phyloP scores from a whole-genome alignment of 306 rosid species.

The Pyrus communis region DNA sequence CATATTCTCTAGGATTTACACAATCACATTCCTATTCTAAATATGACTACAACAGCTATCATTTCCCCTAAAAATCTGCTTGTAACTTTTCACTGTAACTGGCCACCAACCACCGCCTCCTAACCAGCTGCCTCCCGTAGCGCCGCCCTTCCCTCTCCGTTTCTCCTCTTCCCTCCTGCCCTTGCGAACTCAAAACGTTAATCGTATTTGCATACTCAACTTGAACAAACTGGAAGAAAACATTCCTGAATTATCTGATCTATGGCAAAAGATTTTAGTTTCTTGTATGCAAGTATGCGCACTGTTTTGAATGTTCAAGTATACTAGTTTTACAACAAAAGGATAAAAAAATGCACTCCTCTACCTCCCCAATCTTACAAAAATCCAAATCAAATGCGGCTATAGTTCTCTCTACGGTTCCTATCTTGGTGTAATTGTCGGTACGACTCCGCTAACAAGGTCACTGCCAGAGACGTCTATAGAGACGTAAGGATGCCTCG shows the following conservation, averaged over 20 bases:
- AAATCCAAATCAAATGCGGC: background rate
- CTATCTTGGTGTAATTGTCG: slow-evolving; percentile 85
- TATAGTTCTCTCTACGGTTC: background rate
- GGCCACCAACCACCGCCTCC: too few relatives aligned
- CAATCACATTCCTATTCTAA: too few relatives aligned
- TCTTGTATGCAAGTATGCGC: background rate
- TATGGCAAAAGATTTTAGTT: too few relatives aligned
- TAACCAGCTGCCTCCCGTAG: too few relatives aligned
- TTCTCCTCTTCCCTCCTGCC: too few relatives aligned
- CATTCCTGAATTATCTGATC: too few relatives aligned
- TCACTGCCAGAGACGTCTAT: slow-evolving; percentile 69
- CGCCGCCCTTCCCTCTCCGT: too few relatives aligned
- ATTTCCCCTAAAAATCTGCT: background rate
- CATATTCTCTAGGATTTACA: too few relatives aligned
- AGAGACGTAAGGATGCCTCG: slow-evolving; percentile 44
- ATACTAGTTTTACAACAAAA: background rate
- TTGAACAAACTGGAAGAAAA: too few relatives aligned
- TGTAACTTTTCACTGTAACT: background rate
- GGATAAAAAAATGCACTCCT: background rate
- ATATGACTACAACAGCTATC: too few relatives aligned
- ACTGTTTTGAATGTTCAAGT: background rate
- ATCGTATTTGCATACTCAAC: too few relatives aligned
- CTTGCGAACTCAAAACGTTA: too few relatives aligned
- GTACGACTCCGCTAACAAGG: slow-evolving; percentile 74
- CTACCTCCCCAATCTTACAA: background rate